phyloP scores from a whole-genome alignment of 2,329 filamentous ascomycete genomes.

The Exophiala spinifera region DNA sequence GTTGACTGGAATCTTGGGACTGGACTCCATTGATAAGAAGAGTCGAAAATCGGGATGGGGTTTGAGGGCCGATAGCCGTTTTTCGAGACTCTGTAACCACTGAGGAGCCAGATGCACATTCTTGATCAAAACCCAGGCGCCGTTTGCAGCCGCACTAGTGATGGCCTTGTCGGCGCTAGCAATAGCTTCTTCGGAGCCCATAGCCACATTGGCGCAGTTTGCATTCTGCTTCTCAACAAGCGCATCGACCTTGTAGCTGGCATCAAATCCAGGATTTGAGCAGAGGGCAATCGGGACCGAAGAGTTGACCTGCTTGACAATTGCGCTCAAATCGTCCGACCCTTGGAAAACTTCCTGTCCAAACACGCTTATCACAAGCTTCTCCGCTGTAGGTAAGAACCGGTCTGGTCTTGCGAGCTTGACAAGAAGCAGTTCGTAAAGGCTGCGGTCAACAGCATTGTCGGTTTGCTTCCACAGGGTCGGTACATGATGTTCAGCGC shows the following conservation, averaged over 20 bases:
- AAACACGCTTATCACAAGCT: constrained; percentile 84
- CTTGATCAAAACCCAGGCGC: constrained; percentile 96
- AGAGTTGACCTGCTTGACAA: constrained; percentile 78
- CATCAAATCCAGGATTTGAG: constrained; percentile 94
- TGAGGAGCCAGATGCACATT: constrained; percentile 95
- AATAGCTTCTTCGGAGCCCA: constrained; percentile 95
- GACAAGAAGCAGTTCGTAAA: constrained; percentile 81
- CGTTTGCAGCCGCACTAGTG: constrained; percentile 82
- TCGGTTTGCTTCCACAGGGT: constrained; percentile 65
- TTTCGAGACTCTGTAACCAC: constrained; percentile 96
- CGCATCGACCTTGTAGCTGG: constrained; percentile 97
- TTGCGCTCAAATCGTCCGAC: constrained; percentile 79
- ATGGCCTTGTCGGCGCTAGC: constrained; percentile 94
- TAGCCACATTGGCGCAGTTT: constrained; percentile 93
- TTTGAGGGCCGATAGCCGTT: constrained; percentile 91
- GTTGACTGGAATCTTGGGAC: constrained; percentile 94
- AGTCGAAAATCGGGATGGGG: constrained; percentile 89
- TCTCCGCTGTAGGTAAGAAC: constrained; percentile 87
- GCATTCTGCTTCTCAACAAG: constrained; percentile 80
- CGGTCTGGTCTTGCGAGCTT: constrained; percentile 95
- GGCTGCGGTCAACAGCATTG: constrained; percentile 68
- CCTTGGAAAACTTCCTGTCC: constrained; percentile 78
- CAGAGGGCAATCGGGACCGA: constrained; percentile 85
- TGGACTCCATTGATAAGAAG: constrained; percentile 97
- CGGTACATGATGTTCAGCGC: constrained; percentile 81